These are phyloP conservation scores for Stagonosporopsis rhizophila DNA, from an alignment of 2,329 filamentous ascomycete species.

Conservation along the genomic window DNA sequence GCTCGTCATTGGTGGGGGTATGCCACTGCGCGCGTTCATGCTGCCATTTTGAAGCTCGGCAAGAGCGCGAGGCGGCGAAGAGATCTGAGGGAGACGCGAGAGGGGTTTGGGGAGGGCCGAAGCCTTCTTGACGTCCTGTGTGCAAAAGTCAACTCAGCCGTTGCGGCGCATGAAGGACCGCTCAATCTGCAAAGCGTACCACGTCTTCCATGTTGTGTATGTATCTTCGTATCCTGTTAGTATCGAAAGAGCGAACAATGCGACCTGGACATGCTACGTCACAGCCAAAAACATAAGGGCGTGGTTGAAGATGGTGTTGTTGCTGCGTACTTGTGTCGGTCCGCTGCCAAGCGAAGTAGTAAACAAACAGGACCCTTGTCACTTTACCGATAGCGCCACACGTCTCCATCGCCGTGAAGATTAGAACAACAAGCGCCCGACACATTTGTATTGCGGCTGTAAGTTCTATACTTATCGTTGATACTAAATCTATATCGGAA, in stretches of 20 bases:
- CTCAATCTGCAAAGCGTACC: slow-evolving; percentile 26
- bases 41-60: slow-evolving; percentile 60
- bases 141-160: slow-evolving; percentile 21
- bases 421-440: not conserved
- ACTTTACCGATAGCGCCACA: slow-evolving; percentile 6
- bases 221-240: slow-evolving; percentile 25
- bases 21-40: slow-evolving; percentile 60
- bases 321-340: slow-evolving; percentile 15
- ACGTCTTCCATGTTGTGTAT: slow-evolving; percentile 39
- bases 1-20: slow-evolving; percentile 56
- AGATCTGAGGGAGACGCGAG: slow-evolving; percentile 33
- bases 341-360: slow-evolving; percentile 8
- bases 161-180: slow-evolving; percentile 10
- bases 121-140: slow-evolving; percentile 35
- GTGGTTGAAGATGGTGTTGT: slow-evolving; percentile 23
- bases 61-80: slow-evolving; percentile 47
- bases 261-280: slow-evolving; percentile 34
- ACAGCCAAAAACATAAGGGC: slow-evolving; percentile 23
- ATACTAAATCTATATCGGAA: not conserved
- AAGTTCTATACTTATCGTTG: not conserved
- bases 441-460: not conserved
- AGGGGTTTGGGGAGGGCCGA: slow-evolving; percentile 42
- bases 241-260: slow-evolving; percentile 23
- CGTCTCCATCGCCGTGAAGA: not conserved
- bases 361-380: slow-evolving; percentile 19